Evolutionary conservation across 2,329 filamentous ascomycete species (phyloP).

Genomic region (Penicillium sp.): DNA sequence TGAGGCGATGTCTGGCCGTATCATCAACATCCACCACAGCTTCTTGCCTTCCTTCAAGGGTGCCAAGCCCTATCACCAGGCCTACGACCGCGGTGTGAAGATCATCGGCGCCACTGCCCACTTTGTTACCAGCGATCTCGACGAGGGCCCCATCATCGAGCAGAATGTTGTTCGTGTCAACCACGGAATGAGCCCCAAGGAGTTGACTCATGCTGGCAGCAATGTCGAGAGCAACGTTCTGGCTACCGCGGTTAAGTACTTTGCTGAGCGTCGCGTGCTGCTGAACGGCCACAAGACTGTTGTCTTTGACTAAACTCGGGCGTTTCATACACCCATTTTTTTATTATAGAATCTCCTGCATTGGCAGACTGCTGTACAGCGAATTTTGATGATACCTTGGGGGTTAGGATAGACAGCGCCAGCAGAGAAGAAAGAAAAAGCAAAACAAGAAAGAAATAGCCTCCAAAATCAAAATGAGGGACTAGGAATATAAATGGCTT

Average conservation of each 20-base stretch:
- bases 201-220: slow-evolving; percentile 77
- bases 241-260: slow-evolving; percentile 82
- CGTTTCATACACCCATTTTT: neutral
- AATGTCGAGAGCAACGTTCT: slow-evolving; percentile 84
- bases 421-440: neutral
- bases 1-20: slow-evolving; percentile 77
- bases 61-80: slow-evolving; percentile 86
- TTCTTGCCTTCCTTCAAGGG: slow-evolving; percentile 89
- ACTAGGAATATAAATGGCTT: too few relatives aligned
- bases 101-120: slow-evolving; percentile 86
- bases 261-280: slow-evolving; percentile 76
- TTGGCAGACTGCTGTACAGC: neutral
- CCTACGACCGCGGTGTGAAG: slow-evolving; percentile 83
- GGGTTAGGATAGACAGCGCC: neutral
- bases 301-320: slow-evolving; percentile 62
- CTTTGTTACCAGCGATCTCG: slow-evolving; percentile 82
- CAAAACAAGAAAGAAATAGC: neutral
- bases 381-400: neutral
- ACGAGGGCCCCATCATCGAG: slow-evolving; percentile 88
- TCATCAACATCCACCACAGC: slow-evolving; percentile 91
- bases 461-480: too few relatives aligned
- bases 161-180: slow-evolving; percentile 78
- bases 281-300: slow-evolving; percentile 80
- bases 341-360: neutral
- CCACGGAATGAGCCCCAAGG: slow-evolving; percentile 75